Percentiles rank a stretch among this genome's conserved stretches.
phyloP scores from a whole-genome alignment of 495 filamentous ascomycete genomes.

The Penicillium verhagenii region DNA sequence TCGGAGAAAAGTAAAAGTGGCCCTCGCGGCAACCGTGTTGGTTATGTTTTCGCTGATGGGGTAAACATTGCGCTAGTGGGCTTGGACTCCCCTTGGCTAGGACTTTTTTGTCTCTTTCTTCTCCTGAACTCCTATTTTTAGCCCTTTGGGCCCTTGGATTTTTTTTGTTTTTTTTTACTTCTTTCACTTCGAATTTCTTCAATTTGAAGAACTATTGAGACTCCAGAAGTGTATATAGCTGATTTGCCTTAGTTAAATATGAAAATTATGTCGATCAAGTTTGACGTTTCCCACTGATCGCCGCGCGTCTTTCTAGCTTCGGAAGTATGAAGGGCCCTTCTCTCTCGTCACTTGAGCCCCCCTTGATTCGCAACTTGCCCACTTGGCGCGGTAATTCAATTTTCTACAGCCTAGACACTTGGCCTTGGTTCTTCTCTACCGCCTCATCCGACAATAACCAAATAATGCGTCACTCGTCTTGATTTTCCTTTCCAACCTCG shows the following conservation, averaged over 20 bases:
- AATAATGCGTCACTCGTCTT: background rate
- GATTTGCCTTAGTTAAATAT: background rate
- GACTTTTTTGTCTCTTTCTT: background rate
- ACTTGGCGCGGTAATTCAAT: background rate
- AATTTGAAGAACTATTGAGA: too few species aligned
- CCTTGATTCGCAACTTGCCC: slow-evolving; percentile 7
- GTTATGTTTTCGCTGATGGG: background rate
- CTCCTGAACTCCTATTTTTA: background rate
- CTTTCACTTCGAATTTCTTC: background rate
- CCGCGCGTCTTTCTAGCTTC: slow-evolving; percentile 6
- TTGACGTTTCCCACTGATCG: slow-evolving; percentile 3
- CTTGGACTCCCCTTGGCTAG: background rate
- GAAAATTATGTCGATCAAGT: background rate
- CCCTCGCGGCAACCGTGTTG: slow-evolving; percentile 7
- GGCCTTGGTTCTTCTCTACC: background rate
- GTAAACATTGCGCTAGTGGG: background rate
- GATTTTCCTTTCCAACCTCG: background rate
- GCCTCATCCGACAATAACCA: background rate
- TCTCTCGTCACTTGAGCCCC: background rate
- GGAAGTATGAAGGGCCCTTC: slow-evolving; percentile 19
- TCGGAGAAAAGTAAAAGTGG: background rate
- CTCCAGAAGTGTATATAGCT: background rate
- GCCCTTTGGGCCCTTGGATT: too few species aligned
- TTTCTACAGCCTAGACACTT: background rate
- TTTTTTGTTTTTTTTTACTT: too few species aligned